Percentiles rank a stretch among this genome's conserved stretches.
These are phyloP conservation scores for Xylaria sp. DNA, from an alignment of 2,329 filamentous ascomycete species.

Conservation along the genomic window DNA sequence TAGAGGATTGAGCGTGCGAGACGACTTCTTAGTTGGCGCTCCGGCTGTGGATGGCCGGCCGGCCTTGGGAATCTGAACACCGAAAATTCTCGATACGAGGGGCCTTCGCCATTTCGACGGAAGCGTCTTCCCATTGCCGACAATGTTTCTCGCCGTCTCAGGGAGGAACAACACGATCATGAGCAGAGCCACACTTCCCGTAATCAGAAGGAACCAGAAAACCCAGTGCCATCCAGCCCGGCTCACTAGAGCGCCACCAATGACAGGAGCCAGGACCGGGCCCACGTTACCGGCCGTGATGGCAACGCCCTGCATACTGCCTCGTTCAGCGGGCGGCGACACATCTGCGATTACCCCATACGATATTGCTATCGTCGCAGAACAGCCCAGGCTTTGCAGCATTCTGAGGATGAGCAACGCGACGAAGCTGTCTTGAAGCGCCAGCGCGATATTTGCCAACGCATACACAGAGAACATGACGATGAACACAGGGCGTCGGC, in stretches of 20 bases:
- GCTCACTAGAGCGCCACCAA: slow-evolving; percentile 33
- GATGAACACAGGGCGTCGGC: slow-evolving; percentile 55
- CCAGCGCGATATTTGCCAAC: slow-evolving; percentile 47
- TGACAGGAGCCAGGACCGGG: slow-evolving; percentile 30
- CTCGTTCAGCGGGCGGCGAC: slow-evolving; percentile 39
- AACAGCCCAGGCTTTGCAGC: slow-evolving; percentile 36
- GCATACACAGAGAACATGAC: slow-evolving; percentile 53
- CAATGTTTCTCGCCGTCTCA: slow-evolving; percentile 50
- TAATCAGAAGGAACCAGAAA: slow-evolving; percentile 40
- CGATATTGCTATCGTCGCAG: slow-evolving; percentile 30
- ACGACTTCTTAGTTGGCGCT: background rate
- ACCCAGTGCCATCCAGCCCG: slow-evolving; percentile 37
- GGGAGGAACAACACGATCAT: slow-evolving; percentile 41
- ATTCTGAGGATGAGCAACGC: slow-evolving; percentile 33
- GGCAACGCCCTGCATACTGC: slow-evolving; percentile 30
- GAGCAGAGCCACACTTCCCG: slow-evolving; percentile 16
- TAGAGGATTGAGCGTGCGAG: background rate
- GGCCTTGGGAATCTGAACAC: background rate
- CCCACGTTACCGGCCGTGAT: slow-evolving; percentile 26
- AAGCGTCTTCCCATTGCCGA: slow-evolving; percentile 39
- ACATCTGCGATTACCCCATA: slow-evolving; percentile 42
- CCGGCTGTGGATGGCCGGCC: background rate
- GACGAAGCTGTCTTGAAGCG: slow-evolving; percentile 29
- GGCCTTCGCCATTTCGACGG: background rate
- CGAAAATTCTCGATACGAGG: background rate